These are phyloP conservation scores for Globisporangium ultimum DNA, from an alignment of 352 stramenopile species.

Conservation along the genomic window DNA sequence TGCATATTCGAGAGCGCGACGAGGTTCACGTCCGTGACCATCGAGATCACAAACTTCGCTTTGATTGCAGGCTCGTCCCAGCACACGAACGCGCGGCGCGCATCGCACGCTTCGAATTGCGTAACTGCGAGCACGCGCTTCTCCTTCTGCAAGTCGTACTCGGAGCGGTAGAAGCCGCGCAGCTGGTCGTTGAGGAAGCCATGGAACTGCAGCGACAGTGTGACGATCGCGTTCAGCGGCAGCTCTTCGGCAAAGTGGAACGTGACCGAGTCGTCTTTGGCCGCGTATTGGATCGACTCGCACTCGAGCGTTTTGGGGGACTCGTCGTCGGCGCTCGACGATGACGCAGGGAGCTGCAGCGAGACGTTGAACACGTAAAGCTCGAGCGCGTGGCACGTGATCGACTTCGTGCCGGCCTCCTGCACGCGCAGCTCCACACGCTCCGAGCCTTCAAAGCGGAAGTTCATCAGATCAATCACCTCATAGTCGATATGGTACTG, in stretches of 20 bases:
- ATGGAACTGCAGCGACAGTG: conserved; percentile 54
- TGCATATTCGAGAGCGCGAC: conserved; percentile 97
- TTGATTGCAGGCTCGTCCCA: conserved; percentile 98
- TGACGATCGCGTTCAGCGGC: conserved; percentile 24
- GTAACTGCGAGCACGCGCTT: conserved; percentile 92
- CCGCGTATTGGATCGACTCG: conserved; percentile 44
- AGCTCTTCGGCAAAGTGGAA: conserved; percentile 56
- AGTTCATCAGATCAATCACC: conserved; percentile 74
- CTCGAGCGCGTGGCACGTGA: conserved; percentile 95
- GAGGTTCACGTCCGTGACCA: conserved; percentile 89
- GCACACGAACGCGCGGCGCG: conserved; percentile 95
- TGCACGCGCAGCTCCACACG: conserved; percentile 48
- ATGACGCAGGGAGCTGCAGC: conserved; percentile 40
- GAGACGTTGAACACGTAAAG: conserved; percentile 81
- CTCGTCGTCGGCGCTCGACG: conserved; percentile 16
- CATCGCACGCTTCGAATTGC: conserved; percentile 83
- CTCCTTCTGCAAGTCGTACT: conserved; percentile 91
- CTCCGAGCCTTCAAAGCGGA: conserved; percentile 71
- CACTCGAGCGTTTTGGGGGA: conserved; percentile 25
- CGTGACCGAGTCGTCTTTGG: conserved; percentile 51
- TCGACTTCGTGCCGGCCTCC: conserved; percentile 48
- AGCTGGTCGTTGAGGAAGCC: conserved; percentile 91
- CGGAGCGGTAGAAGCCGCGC: conserved; percentile 94
- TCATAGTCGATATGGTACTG: conserved; percentile 77
- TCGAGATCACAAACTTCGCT: conserved; percentile 91